phyloP scores from a whole-genome alignment of 2,329 filamentous ascomycete species.

The Aspergillus candidus region DNA sequence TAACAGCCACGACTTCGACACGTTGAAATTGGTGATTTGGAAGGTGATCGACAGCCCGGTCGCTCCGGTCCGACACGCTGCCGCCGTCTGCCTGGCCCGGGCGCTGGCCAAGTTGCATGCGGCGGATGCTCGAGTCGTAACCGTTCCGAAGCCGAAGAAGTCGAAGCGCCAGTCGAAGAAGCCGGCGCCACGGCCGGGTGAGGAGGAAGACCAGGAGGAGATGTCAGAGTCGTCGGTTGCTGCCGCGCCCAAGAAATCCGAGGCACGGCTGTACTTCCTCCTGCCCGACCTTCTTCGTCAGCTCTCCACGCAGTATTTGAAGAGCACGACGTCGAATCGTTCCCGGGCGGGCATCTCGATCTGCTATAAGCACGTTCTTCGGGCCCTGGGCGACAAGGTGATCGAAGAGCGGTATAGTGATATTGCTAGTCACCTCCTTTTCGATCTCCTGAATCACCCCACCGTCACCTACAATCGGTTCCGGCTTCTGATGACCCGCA shows the following conservation, averaged over 20 bases:
- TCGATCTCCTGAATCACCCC: slow-evolving; percentile 70
- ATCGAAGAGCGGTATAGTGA: slow-evolving; percentile 76
- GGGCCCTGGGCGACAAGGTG: slow-evolving; percentile 70
- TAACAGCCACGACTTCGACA: slow-evolving; percentile 85
- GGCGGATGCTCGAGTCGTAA: slow-evolving; percentile 48
- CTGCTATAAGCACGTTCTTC: slow-evolving; percentile 78
- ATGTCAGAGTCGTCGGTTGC: slow-evolving; percentile 61
- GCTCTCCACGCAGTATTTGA: slow-evolving; percentile 73
- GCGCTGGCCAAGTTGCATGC: slow-evolving; percentile 77
- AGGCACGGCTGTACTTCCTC: slow-evolving; percentile 64
- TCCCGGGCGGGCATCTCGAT: slow-evolving; percentile 76
- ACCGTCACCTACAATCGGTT: slow-evolving; percentile 80
- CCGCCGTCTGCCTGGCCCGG: slow-evolving; percentile 76
- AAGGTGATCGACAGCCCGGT: slow-evolving; percentile 78
- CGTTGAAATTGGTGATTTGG: slow-evolving; percentile 72
- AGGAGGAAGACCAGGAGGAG: slow-evolving; percentile 70
- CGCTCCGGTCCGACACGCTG: slow-evolving; percentile 71
- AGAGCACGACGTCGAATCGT: slow-evolving; percentile 70
- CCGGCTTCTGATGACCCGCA: slow-evolving; percentile 74
- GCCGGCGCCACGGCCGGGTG: slow-evolving; percentile 47
- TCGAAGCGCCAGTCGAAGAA: slow-evolving; percentile 68
- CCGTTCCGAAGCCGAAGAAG: slow-evolving; percentile 58
- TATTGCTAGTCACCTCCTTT: slow-evolving; percentile 73
- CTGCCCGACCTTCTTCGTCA: slow-evolving; percentile 72
- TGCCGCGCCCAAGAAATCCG: slow-evolving; percentile 61